Evolutionary conservation across 306 rosid genomes (phyloP).

Genomic region (Fragaria ananassa): DNA sequence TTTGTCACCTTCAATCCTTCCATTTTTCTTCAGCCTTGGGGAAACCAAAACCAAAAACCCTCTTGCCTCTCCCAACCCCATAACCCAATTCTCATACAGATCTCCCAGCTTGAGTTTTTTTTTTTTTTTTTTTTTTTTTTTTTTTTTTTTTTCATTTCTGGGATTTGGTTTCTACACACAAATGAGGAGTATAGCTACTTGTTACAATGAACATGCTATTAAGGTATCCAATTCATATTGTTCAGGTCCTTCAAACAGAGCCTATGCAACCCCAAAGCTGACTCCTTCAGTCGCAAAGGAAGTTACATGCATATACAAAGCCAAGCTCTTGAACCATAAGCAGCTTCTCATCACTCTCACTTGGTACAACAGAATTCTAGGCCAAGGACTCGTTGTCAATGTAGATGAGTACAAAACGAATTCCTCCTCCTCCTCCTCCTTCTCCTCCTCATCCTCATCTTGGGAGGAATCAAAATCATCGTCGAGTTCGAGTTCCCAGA

Average conservation of each 20-base stretch:
- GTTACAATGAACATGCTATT: constrained; percentile 85
- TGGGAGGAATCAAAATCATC: neutral
- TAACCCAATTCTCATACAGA: constrained; percentile 1
- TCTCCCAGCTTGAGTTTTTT: constrained; percentile 2
- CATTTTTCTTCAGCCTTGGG: constrained; percentile 23
- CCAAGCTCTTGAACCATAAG: constrained; percentile 36
- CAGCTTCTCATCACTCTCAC: constrained; percentile 40
- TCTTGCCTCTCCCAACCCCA: constrained; percentile 8
- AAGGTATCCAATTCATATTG: constrained; percentile 81
- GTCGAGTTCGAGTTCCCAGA: constrained; percentile 9
- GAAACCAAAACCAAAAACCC: constrained; percentile 26
- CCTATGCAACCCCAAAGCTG: constrained; percentile 46
- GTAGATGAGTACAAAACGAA: constrained; percentile 12
- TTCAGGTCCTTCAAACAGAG: constrained; percentile 57
- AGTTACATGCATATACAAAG: constrained; percentile 50
- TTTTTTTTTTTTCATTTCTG: neutral
- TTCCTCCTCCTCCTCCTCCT: neutral
- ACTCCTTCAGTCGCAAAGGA: constrained; percentile 44
- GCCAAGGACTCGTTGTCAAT: constrained; percentile 44
- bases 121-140: neutral
- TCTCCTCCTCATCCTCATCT: neutral
- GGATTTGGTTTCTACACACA: constrained; percentile 7
- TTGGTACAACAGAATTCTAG: constrained; percentile 49
- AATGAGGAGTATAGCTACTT: constrained; percentile 78
- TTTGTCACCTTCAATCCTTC: constrained; percentile 40